These are phyloP conservation scores for Ceratobasidium sp. DNA, from an alignment of 1,284 basidiomycete genomes.

Conservation along the genomic window DNA sequence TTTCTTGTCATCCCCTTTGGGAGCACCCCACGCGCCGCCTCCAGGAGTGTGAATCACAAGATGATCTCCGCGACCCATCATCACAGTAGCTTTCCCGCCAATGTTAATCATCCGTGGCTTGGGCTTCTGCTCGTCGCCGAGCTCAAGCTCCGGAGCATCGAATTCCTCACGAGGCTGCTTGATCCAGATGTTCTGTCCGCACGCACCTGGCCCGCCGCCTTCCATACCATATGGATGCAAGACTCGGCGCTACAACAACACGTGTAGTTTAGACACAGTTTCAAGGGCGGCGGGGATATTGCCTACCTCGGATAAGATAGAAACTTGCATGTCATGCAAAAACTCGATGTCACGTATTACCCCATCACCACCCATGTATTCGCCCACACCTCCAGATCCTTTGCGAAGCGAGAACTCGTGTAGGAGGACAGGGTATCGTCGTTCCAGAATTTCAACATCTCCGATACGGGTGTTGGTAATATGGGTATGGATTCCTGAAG, in stretches of 20 bases:
- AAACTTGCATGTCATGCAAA: slow-evolving; percentile 84
- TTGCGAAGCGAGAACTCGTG: slow-evolving; percentile 82
- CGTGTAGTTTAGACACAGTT: background rate
- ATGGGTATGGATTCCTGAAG: slow-evolving; percentile 86
- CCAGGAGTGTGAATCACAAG: slow-evolving; percentile 90
- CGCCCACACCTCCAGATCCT: slow-evolving; percentile 81
- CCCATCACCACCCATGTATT: slow-evolving; percentile 87
- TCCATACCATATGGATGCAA: slow-evolving; percentile 90
- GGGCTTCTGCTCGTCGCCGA: background rate
- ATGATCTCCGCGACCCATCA: slow-evolving; percentile 86
- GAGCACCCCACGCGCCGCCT: slow-evolving; percentile 87
- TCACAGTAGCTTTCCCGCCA: slow-evolving; percentile 89
- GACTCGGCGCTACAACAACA: slow-evolving; percentile 72
- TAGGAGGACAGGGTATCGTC: slow-evolving; percentile 88
- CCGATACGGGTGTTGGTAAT: slow-evolving; percentile 96
- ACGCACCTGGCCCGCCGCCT: slow-evolving; percentile 79
- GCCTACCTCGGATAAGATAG: slow-evolving; percentile 82
- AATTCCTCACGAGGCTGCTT: slow-evolving; percentile 78
- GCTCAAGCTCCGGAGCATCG: slow-evolving; percentile 58
- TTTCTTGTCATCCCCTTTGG: slow-evolving; percentile 55
- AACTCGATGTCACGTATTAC: slow-evolving; percentile 90
- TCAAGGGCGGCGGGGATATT: background rate
- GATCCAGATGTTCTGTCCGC: slow-evolving; percentile 91
- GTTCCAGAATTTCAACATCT: slow-evolving; percentile 92
- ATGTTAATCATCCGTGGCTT: slow-evolving; percentile 80